Conservation (phyloP, 2,329 filamentous ascomycete genomes). For the Epichloe elymi region DNA sequence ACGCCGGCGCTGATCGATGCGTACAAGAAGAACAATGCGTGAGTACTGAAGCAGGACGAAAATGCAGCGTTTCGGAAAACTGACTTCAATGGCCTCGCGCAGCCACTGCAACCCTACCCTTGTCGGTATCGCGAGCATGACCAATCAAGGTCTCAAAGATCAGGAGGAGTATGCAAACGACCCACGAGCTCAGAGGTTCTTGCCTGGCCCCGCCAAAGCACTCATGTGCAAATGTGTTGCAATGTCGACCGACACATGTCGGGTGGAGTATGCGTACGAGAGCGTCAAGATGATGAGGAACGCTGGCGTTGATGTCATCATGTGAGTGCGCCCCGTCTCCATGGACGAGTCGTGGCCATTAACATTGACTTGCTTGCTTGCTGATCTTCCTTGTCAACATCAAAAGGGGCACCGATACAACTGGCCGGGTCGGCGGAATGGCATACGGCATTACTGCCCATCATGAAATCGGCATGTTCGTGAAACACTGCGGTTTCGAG, state of each 20-base stretch:
- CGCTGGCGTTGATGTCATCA: constrained; percentile 8
- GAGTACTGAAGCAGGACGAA: background rate
- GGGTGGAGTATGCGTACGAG: constrained; percentile 8
- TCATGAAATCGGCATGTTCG: constrained; percentile 8
- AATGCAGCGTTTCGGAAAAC: background rate
- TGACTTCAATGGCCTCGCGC: background rate
- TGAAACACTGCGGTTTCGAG: constrained; percentile 8
- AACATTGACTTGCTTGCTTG: background rate
- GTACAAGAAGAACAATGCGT: constrained; percentile 12
- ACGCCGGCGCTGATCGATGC: constrained; percentile 12
- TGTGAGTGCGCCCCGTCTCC: constrained; percentile 3
- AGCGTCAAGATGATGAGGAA: constrained; percentile 6
- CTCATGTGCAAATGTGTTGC: constrained; percentile 6
- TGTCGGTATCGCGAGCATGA: constrained; percentile 11
- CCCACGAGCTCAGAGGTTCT: constrained; percentile 2
- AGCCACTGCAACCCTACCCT: constrained; percentile 14
- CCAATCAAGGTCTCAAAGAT: constrained; percentile 11
- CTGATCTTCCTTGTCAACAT: background rate
- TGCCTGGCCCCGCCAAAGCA: constrained; percentile 4
- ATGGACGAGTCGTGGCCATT: too few species aligned
- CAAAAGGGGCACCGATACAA: constrained; percentile 8
- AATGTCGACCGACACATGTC: constrained; percentile 1
- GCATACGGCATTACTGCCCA: constrained; percentile 8
- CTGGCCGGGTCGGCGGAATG: constrained; percentile 5
- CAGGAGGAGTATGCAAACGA: constrained; percentile 11